Evolutionary conservation across 2,329 filamentous ascomycete species (phyloP).

Genomic region (Alternaria incomplexa): DNA sequence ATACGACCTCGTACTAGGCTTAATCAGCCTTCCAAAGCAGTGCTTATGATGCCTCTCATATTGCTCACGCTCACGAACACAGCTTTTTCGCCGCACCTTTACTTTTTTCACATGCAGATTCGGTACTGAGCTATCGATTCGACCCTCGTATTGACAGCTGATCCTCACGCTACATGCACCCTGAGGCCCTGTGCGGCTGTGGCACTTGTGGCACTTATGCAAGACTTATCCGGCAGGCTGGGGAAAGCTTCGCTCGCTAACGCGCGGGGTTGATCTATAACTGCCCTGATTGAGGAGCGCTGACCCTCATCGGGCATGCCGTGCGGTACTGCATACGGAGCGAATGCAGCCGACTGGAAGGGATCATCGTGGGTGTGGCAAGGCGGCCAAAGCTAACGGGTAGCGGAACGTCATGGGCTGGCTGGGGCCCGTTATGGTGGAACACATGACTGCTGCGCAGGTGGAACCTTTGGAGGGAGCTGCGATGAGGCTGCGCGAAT

Average conservation of each 20-base stretch:
- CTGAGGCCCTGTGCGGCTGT: constrained; percentile 9
- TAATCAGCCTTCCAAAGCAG: constrained; percentile 13
- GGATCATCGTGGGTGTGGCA: constrained; percentile 13
- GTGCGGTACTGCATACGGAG: constrained; percentile 11
- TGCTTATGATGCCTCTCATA: constrained; percentile 15
- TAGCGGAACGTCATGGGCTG: constrained; percentile 14
- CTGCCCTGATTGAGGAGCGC: constrained; percentile 11
- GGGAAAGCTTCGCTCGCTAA: constrained; percentile 17
- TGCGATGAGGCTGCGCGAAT: constrained; percentile 9
- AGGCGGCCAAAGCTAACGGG: constrained; percentile 2
- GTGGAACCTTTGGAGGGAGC: constrained; percentile 9
- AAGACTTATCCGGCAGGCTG: constrained; percentile 19
- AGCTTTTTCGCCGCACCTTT: background rate
- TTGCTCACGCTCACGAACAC: constrained; percentile 13
- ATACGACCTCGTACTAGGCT: constrained; percentile 12
- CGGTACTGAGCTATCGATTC: constrained; percentile 16
- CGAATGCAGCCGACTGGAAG: background rate
- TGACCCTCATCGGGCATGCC: constrained; percentile 9
- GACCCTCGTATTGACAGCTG: constrained; percentile 9
- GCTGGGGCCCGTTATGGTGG: constrained; percentile 6
- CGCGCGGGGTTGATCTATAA: constrained; percentile 21
- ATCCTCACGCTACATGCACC: constrained; percentile 1
- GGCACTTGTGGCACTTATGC: constrained; percentile 2
- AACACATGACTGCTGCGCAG: constrained; percentile 18
- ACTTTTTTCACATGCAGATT: constrained; percentile 7